Evolutionary conservation across 2,329 filamentous ascomycete genomes (phyloP).

Genomic region (Fusarium piperis): DNA sequence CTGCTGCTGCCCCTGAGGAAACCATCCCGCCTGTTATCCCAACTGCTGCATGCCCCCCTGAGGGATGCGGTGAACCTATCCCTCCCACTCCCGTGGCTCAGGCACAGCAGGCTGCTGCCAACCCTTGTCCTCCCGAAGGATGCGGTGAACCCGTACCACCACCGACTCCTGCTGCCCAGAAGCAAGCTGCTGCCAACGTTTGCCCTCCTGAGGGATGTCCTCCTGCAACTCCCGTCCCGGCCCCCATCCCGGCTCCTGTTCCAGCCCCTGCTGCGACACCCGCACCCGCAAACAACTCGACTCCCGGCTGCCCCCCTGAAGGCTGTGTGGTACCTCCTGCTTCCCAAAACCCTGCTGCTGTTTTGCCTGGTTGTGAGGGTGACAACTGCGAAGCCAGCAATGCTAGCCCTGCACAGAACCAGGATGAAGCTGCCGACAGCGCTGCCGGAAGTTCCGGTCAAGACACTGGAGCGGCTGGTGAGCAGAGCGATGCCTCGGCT

Average conservation of each 20-base stretch:
- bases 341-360: neutral
- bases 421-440: neutral
- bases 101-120: neutral
- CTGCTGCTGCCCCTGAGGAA: neutral
- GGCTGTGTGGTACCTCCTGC: constrained; percentile 3
- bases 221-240: neutral
- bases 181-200: neutral
- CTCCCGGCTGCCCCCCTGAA: constrained; percentile 1
- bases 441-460: neutral
- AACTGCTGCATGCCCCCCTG: neutral
- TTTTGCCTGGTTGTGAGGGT: neutral
- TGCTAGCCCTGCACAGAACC: neutral
- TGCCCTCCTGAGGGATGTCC: constrained; percentile 20
- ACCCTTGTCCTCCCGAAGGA: constrained; percentile 6
- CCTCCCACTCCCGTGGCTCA: neutral
- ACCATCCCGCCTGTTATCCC: neutral
- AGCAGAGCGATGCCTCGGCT: neutral
- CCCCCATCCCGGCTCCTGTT: constrained; percentile 1
- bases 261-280: neutral
- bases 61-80: neutral
- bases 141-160: neutral
- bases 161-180: neutral
- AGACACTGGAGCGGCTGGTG: neutral
- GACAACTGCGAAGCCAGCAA: neutral
- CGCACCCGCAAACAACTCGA: constrained; percentile 12